Evolutionary conservation across 345 rosid species (phyloP).

Genomic region (Atalantia buxifolia): DNA sequence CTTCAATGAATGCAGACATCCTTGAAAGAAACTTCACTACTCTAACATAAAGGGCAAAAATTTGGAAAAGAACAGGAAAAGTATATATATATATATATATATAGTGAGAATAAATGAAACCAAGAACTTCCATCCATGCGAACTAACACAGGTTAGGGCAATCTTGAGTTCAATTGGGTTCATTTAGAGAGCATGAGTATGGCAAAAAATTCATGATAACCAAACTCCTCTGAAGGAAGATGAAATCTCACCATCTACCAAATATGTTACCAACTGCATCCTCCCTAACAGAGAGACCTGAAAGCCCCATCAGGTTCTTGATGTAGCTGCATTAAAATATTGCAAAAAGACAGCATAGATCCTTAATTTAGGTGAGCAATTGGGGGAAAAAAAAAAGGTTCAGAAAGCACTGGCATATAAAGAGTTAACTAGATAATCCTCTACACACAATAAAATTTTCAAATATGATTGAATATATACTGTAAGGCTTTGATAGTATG

Average conservation of each 20-base stretch:
- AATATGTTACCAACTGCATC: slow-evolving; percentile 95
- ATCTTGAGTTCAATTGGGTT: neutral
- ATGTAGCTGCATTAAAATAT: slow-evolving; percentile 48
- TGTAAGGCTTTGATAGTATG: neutral
- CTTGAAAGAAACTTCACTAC: neutral
- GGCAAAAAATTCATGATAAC: neutral
- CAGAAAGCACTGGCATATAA: neutral
- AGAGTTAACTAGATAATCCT: neutral
- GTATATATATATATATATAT: no score
- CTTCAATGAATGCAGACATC: neutral
- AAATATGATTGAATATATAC: neutral
- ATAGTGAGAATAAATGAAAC: neutral
- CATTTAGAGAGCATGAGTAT: neutral
- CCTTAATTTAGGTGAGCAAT: neutral
- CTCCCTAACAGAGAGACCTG: slow-evolving; percentile 81
- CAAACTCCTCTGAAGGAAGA: slow-evolving; percentile 2
- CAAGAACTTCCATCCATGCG: neutral
- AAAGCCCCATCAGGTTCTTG: slow-evolving; percentile 68
- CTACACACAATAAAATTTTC: neutral
- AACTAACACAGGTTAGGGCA: neutral
- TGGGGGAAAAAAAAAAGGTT: neutral
- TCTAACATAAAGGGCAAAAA: neutral
- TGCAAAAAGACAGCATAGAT: neutral
- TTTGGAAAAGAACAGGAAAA: neutral
- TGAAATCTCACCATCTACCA: slow-evolving; percentile 70